Evolutionary conservation across 2,329 filamentous ascomycete species (phyloP), one percentile per base, ranked within the genome.

Genomic region (Lecanoromycetidae sp.): DNA sequence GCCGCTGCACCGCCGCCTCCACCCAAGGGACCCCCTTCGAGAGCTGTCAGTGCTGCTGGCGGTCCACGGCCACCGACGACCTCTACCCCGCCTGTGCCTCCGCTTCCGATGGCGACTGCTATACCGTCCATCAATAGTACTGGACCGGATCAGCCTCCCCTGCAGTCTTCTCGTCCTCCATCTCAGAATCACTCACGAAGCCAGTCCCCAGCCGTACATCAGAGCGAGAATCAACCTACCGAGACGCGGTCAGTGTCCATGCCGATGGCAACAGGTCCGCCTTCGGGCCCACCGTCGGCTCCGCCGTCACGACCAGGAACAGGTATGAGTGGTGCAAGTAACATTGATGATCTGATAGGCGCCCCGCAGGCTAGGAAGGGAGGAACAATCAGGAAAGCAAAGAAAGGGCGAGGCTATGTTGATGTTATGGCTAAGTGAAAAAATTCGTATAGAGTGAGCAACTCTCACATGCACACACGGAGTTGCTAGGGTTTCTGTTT

Each of bases 321-420:
- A 3, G 82, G 84, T 52, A 80, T 94, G 73, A 93, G 86, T 64
- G 87, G 86, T 60, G 86, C 87, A n/a, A 93, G 82, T 64, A 91
- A 84, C 57, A 93, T 98, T 60, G 91, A 98, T 58, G 91, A 98
- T 62, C 69, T 98, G 53, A 70, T 98, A 19, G 85, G 85, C 4
- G 80, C 83, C 4, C 77, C 83, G 3, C 76, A 73, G 25, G 76
- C 83, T 15, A 76, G 84, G 54, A 88, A 84, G 50, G 75, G 74
- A 2, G 65, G 61, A 57, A 69, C 72, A 4, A 73, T 72, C 59
- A 84, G 78, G 63, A 86, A 83, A 63, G 71, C 76, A 58, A 86
- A 87, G 70, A 94, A 87, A 71, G 79, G 82, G 19, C 82, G 87
- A 25, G 73, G 88, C 23, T 98, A 98, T 70, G 81, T 98, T 25